These are phyloP conservation scores for Neofusicoccum cordaticola DNA, from an alignment of 2,329 filamentous ascomycete genomes.

Conservation along the genomic window DNA sequence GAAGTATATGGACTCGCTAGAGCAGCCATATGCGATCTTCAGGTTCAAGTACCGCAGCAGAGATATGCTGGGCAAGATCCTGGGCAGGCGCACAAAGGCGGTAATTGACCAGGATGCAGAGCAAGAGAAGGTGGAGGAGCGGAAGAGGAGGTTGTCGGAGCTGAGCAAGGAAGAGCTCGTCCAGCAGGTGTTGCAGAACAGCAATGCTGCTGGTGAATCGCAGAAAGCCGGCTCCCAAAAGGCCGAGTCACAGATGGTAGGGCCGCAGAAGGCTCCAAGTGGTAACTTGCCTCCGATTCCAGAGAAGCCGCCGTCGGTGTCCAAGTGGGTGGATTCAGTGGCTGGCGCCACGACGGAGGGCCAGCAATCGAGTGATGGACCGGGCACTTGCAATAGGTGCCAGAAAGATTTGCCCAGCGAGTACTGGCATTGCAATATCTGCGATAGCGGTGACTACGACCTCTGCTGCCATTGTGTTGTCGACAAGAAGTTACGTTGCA, in stretches of 20 bases:
- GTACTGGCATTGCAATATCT: constrained; percentile 1
- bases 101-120: constrained; percentile 24
- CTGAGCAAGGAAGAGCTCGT: constrained; percentile 32
- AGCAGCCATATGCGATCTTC: constrained; percentile 46
- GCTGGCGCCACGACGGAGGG: neutral
- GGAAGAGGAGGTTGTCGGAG: constrained; percentile 22
- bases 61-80: constrained; percentile 32
- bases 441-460: neutral
- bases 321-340: neutral
- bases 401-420: neutral
- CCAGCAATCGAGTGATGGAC: neutral
- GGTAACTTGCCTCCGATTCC: too few species aligned
- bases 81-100: constrained; percentile 20
- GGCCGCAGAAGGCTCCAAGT: too few species aligned
- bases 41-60: constrained; percentile 46
- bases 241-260: too few species aligned
- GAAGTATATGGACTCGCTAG: constrained; percentile 40
- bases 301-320: neutral
- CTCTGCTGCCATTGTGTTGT: neutral
- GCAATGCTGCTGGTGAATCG: neutral
- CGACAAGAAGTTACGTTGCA: neutral
- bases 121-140: constrained; percentile 1
- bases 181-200: constrained; percentile 19
- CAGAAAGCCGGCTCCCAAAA: too few species aligned
- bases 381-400: neutral